phyloP scores from a whole-genome alignment of 495 filamentous ascomycete species.

The Evansstolkia leycettana region DNA sequence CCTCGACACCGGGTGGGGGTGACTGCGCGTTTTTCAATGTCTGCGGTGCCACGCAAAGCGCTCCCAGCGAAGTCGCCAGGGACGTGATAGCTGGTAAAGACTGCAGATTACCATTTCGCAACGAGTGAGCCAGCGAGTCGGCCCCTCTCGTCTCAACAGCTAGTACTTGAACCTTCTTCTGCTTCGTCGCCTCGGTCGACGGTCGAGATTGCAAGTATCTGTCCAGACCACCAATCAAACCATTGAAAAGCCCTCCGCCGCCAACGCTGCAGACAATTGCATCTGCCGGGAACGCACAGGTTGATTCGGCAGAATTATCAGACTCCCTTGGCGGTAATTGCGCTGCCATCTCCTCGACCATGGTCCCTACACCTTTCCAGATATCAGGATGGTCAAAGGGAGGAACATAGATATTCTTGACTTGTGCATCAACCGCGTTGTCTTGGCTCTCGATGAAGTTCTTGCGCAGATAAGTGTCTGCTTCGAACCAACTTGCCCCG shows the following conservation, averaged over 20 bases:
- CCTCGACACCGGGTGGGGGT: slow-evolving; percentile 24
- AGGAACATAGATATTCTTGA: slow-evolving; percentile 38
- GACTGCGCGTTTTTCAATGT: slow-evolving; percentile 47
- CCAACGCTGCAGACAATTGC: slow-evolving; percentile 73
- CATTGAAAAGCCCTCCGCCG: slow-evolving; percentile 75
- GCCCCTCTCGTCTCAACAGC: slow-evolving; percentile 74
- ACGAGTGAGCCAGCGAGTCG: slow-evolving; percentile 47
- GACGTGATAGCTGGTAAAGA: slow-evolving; percentile 62
- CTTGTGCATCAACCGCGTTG: slow-evolving; percentile 40
- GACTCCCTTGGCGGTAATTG: slow-evolving; percentile 32
- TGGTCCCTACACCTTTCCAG: slow-evolving; percentile 58
- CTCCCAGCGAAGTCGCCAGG: slow-evolving; percentile 66
- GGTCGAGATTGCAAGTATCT: slow-evolving; percentile 16
- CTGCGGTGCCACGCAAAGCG: slow-evolving; percentile 51
- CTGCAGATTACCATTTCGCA: slow-evolving; percentile 42
- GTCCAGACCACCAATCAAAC: slow-evolving; percentile 57
- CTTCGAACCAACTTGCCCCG: slow-evolving; percentile 66
- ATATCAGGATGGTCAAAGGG: slow-evolving; percentile 77
- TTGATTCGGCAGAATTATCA: slow-evolving; percentile 4
- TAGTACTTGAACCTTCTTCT: slow-evolving; percentile 39
- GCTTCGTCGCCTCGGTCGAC: not conserved
- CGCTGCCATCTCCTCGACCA: slow-evolving; percentile 58
- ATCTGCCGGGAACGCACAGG: slow-evolving; percentile 31
- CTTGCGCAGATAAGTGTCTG: slow-evolving; percentile 55
- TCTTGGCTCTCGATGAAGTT: slow-evolving; percentile 35